Base-by-base conservation (phyloP, 768 basidiomycete species). In the Leccinum longicurvipes region DNA sequence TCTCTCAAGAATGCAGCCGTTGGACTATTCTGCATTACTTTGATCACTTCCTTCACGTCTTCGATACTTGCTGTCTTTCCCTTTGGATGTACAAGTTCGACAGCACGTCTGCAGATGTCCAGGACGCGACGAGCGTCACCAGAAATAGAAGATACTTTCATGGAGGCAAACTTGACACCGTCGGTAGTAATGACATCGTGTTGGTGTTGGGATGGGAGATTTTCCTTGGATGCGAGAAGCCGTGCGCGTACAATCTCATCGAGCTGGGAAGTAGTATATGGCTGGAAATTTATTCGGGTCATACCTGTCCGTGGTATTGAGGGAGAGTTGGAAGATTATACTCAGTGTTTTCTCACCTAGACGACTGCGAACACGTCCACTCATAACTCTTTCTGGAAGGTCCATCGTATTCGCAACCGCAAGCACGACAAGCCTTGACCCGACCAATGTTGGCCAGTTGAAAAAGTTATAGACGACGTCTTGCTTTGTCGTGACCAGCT, bases 401-500 rank as follows among this genome's bases (percentile, higher is more conserved):
- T 98, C 96, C 91, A 97, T 96, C 28, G 96, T 94, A 68, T 98
- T 99, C 7, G 97, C 97, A 1, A 99, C 94, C 0, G 97, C 96
- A 50, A 99, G 82, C 2, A 99, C 97, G 50, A 98, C 86, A 6
- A 99, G 81, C 69, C 90, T 91, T 55, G 93, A 94, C 19, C 85
- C 86, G 0, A 82, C 79, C 50, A 97, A 77, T 4, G 94, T 96
- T 2, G 97, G 97, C 96, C 97, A 99, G 69, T 99, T 98, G 80
- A 98, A 98, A 74, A 99, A 98, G 67, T 98, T 98, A 74, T 99
- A 99, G 21, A 99, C 90, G 10, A 99, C 96, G 56, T 99, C 96
- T 70, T 99, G 96, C 68, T 97, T 97, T 17, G 89, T 78, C 1
- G 96, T 98, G 63, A 98, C 85, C 27, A 99, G 80, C 70, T 98